phyloP scores from a whole-genome alignment of 1,139 yeast genomes.

The Waltiozyma sp. region DNA sequence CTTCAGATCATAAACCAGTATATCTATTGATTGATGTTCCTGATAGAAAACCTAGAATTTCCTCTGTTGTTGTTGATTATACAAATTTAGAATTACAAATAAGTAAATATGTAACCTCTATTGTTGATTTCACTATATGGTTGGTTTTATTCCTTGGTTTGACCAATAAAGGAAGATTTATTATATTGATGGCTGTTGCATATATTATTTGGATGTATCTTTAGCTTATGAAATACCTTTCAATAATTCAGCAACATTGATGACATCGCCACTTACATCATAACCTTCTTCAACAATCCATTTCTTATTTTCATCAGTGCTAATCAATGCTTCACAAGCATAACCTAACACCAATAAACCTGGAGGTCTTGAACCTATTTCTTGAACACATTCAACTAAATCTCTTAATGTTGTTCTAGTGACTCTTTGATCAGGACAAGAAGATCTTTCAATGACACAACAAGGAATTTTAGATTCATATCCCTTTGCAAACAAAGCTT shows the following conservation, averaged over 20 bases:
- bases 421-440: slow-evolving; percentile 86
- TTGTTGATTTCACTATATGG: neutral
- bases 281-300: slow-evolving; percentile 59
- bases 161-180: neutral
- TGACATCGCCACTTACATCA: slow-evolving; percentile 12
- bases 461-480: slow-evolving; percentile 75
- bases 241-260: slow-evolving; percentile 2
- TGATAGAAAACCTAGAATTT: neutral
- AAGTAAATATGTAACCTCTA: neutral
- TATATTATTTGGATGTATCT: neutral
- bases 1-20: neutral
- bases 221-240: neutral
- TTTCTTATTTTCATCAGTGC: slow-evolving; percentile 18
- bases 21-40: neutral
- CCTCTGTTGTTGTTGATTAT: neutral
- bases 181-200: neutral
- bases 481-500: slow-evolving; percentile 39
- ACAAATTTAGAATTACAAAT: neutral
- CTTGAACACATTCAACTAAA: slow-evolving; percentile 63
- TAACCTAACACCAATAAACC: slow-evolving; percentile 78
- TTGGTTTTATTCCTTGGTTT: neutral
- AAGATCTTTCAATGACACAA: slow-evolving; percentile 82
- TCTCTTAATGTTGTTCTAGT: slow-evolving; percentile 61
- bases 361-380: slow-evolving; percentile 88
- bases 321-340: slow-evolving; percentile 55